These are phyloP conservation scores for Tuber brumale DNA, from an alignment of 495 filamentous ascomycete genomes.

Conservation along the genomic window DNA sequence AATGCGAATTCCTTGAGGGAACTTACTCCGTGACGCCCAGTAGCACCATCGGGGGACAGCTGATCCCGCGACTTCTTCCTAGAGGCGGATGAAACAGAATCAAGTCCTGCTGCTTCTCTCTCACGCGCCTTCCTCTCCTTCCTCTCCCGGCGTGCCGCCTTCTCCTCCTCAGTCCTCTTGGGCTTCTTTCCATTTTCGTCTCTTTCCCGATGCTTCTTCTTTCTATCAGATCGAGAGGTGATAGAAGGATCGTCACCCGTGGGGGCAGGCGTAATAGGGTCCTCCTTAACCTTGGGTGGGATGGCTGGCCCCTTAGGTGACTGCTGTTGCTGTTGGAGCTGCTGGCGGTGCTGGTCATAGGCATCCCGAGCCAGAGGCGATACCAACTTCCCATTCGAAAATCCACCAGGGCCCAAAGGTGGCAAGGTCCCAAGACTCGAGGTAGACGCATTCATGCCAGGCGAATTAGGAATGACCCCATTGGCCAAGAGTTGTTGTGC, in stretches of 20 bases:
- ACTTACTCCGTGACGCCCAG: slow-evolving; percentile 28
- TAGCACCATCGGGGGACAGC: slow-evolving; percentile 25
- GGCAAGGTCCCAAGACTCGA: slow-evolving; percentile 39
- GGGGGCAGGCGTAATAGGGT: slow-evolving; percentile 34
- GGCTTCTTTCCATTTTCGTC: slow-evolving; percentile 39
- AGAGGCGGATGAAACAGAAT: slow-evolving; percentile 23
- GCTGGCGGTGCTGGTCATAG: slow-evolving; percentile 39
- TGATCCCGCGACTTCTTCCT: slow-evolving; percentile 41
- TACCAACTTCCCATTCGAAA: slow-evolving; percentile 39
- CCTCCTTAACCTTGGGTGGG: slow-evolving; percentile 29
- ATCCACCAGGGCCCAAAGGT: slow-evolving; percentile 39
- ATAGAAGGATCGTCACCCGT: slow-evolving; percentile 31
- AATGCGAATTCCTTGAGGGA: slow-evolving; percentile 10
- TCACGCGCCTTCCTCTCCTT: slow-evolving; percentile 37
- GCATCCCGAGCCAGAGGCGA: slow-evolving; percentile 41
- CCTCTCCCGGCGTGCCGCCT: slow-evolving; percentile 36
- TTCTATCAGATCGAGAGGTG: slow-evolving; percentile 11
- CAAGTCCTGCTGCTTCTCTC: slow-evolving; percentile 22
- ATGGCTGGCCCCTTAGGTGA: slow-evolving; percentile 15
- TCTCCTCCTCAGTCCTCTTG: slow-evolving; percentile 39
- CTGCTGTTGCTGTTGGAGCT: slow-evolving; percentile 13
- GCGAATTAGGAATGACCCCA: slow-evolving; percentile 32
- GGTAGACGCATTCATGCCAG: slow-evolving; percentile 32
- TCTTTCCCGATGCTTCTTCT: slow-evolving; percentile 36
- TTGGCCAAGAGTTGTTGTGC: slow-evolving; percentile 39